Base-by-base conservation (phyloP, 73 alveolate genomes). In the Durusdinium trenchii region DNA sequence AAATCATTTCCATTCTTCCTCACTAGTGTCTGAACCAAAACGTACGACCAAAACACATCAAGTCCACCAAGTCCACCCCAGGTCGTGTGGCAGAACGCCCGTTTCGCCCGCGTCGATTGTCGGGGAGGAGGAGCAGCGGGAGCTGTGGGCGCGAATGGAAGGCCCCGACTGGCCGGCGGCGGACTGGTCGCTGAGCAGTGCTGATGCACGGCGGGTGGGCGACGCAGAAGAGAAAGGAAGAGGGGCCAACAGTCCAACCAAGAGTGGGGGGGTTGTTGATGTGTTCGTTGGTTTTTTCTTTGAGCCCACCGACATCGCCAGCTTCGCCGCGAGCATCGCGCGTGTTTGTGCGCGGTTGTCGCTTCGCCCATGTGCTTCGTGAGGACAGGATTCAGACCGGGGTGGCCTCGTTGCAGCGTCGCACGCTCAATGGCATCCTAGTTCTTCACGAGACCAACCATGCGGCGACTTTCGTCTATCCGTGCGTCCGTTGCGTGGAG, bases 111-210 rank as follows among this genome's bases (percentile, higher is more conserved):
- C 23, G 69, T 12, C 32, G 69, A 57, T 51, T 40, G 7, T 5
- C 32, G 20, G 1, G 69, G 47, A 81, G 91, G 96, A 91, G 48
- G 71, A 69, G 90, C 98, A 91, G 67, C 79, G 61, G 36, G 98
- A 91, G 89, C 67, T 91, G 98, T 60, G 67, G 54, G 75, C 73
- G 75, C 98, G 98, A 3, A 91, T 91, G 98, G 76, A 67, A 28
- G 98, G 98, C 48, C 98, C 98, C 14, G 98, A 91, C 38, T 91
- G 98, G 98, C 98, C 98, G 30, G 38, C 71, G 38, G 40, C 46
- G 89, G 98, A 91, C 36, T 91, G 98, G 98, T 89, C 98, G 32
- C 78, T 91, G 46, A 42, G 79, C 78, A 91, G 71, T 76, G 60
- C 76, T 18, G 98, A 91, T n/a, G 98, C 98, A 2, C 84, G 71